Evolutionary conservation across 2,329 filamentous ascomycete genomes (phyloP), one percentile per base, ranked within the genome.

Genomic region (Trichoderma atrobrunneum): DNA sequence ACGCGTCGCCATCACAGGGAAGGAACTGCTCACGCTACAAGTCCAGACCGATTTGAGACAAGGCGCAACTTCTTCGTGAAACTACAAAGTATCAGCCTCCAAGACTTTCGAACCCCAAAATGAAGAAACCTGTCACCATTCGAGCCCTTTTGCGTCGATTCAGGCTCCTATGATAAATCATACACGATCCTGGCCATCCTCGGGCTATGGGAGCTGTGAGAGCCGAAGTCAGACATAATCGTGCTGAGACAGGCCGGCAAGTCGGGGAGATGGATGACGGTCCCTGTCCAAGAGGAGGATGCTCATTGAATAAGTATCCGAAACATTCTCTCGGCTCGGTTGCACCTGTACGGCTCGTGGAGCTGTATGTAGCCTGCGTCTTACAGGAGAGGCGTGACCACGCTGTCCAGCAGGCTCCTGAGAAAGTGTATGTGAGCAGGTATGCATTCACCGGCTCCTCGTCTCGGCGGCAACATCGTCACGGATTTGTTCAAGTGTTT

Each of bases 291-390:
- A 64, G 70, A 70, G 30, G 70, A 76, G 75, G 75, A 70, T 70
- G 74, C 73, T 72, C 72, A 74, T 74, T 68, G 76, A 76, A 76
- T 78, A 78, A 74, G 76, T 80, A 78, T 77, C 78, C 78, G 78
- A 79, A 78, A 79, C 78, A 79, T 76, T 77, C 68, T 59, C 59
- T 63, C 72, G 72, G 63, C 72, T 60, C 62, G 28, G 77, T 79
- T 74, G 75, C 77, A 79, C 77, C 51, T 73, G 71, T 64, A 64
- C 72, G 68, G 66, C 57, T 73, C 75, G 73, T 72, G 73, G 68
- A 74, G 68, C 72, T 77, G 73, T 75, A 74, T 74, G 74, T 71
- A 72, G 71, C 78, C 76, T 75, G 64, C 72, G 68, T 72, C 61
- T 70, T 70, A 62, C 64, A 61, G 71, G 74, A 61, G 30, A 67